Evolutionary conservation across 148 eudicot species (phyloP).

Genomic region (Polygonum aviculare): DNA sequence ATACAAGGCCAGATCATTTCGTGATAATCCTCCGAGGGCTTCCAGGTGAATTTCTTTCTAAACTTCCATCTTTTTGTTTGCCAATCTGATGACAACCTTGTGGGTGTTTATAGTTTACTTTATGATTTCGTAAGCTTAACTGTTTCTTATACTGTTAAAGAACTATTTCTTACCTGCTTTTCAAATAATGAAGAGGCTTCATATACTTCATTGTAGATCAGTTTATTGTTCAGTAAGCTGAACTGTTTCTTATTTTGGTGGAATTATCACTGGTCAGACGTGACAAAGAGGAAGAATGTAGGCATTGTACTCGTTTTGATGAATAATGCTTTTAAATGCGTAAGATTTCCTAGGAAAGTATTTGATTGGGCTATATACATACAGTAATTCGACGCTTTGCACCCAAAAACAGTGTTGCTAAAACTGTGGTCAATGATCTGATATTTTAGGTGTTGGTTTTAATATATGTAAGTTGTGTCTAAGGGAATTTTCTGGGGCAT

Average conservation of each 20-base stretch:
- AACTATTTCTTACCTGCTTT: neutral
- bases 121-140: neutral
- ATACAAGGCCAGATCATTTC: conserved; percentile 86
- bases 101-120: neutral
- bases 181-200: neutral
- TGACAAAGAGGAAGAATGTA: neutral
- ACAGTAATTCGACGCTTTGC: neutral
- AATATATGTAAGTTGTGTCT: neutral
- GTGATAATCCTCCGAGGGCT: conserved; percentile 91
- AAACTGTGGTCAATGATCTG: neutral
- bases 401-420: neutral
- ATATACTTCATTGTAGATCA: neutral
- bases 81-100: neutral
- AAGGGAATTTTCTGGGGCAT: neutral
- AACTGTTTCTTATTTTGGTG: neutral
- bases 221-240: too few relatives aligned
- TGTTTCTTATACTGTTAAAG: neutral
- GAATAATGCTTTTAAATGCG: neutral
- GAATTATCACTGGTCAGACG: neutral
- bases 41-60: conserved; percentile 49
- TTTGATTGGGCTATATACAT: neutral
- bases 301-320: neutral
- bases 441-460: neutral
- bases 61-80: neutral
- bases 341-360: neutral